These are phyloP conservation scores for Agarophyton chilense DNA, from an alignment of 23 red algal genomes.

Conservation along the genomic window DNA sequence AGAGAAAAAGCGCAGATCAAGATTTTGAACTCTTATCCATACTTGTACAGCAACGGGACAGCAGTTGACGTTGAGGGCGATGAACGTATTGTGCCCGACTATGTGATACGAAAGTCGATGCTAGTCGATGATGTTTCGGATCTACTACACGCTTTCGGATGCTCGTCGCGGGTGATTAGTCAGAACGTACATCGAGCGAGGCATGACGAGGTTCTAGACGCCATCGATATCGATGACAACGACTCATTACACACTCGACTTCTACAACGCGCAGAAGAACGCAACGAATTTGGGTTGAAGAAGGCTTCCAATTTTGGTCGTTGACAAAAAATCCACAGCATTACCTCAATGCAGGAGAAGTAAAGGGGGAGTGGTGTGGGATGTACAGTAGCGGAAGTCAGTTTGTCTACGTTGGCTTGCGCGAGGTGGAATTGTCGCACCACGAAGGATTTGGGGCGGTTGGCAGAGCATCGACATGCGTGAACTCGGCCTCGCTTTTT, in stretches of 20 bases:
- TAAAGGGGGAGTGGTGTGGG: too few species aligned
- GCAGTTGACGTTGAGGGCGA: background rate
- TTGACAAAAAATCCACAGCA: background rate
- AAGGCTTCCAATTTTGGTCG: constrained; percentile 19
- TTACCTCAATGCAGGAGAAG: too few species aligned
- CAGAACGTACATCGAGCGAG: constrained; percentile 6
- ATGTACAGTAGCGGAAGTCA: too few species aligned
- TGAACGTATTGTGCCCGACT: constrained; percentile 30
- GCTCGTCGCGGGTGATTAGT: background rate
- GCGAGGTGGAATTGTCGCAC: too few species aligned
- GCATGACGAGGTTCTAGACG: background rate
- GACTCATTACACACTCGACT: constrained; percentile 11
- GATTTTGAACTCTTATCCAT: constrained; percentile 5
- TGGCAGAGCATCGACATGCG: too few species aligned
- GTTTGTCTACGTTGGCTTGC: too few species aligned
- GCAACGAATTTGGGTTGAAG: constrained; percentile 19
- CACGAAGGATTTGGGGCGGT: too few species aligned
- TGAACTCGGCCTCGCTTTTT: too few species aligned
- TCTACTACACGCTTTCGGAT: constrained; percentile 19
- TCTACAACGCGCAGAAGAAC: background rate
- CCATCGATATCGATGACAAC: background rate
- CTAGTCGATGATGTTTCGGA: constrained; percentile 23
- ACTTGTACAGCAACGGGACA: background rate
- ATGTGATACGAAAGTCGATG: constrained; percentile 28
- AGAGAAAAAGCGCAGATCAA: background rate